phyloP scores from a whole-genome alignment of 1,284 basidiomycete species.

The Heterobasidion occidentale region DNA sequence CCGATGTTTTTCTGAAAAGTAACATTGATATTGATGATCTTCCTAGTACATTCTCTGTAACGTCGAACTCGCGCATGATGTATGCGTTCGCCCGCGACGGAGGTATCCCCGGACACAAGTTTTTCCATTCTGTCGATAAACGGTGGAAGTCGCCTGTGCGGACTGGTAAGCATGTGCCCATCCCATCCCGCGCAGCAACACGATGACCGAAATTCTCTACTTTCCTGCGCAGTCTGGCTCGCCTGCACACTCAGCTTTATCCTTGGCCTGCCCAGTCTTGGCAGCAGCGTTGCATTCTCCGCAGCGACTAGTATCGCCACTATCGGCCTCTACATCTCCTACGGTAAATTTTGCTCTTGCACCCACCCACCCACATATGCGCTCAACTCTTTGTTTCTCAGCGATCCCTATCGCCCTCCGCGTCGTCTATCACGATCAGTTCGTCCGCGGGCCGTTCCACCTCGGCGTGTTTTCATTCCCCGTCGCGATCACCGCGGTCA shows the following conservation, averaged over 20 bases:
- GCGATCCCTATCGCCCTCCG: conserved; percentile 63
- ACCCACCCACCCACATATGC: not conserved
- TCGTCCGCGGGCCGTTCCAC: conserved; percentile 66
- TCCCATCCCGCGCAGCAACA: too few species aligned
- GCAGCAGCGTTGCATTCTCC: conserved; percentile 62
- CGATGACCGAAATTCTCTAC: not conserved
- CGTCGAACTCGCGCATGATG: conserved; percentile 76
- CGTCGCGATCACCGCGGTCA: conserved; percentile 41
- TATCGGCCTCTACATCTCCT: conserved; percentile 71
- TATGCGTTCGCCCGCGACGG: conserved; percentile 68
- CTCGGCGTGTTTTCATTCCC: conserved; percentile 54
- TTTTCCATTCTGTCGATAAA: conserved; percentile 57
- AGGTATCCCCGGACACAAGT: conserved; percentile 58
- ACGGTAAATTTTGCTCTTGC: conserved; percentile 30
- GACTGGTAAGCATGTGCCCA: conserved; percentile 36
- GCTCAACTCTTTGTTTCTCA: conserved; percentile 14
- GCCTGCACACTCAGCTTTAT: conserved; percentile 72
- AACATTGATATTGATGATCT: conserved; percentile 33
- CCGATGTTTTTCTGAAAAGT: conserved; percentile 21
- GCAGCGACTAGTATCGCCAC: conserved; percentile 74
- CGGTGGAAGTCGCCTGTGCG: conserved; percentile 57
- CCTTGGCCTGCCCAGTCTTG: conserved; percentile 63
- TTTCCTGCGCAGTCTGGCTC: conserved; percentile 50
- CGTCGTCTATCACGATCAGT: conserved; percentile 49
- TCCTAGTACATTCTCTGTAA: conserved; percentile 59